A percentile compares a stretch with the other conserved stretches of the same genome.
These are phyloP conservation scores for Exophiala bonariae DNA, from an alignment of 2,329 filamentous ascomycete genomes.

Conservation along the genomic window DNA sequence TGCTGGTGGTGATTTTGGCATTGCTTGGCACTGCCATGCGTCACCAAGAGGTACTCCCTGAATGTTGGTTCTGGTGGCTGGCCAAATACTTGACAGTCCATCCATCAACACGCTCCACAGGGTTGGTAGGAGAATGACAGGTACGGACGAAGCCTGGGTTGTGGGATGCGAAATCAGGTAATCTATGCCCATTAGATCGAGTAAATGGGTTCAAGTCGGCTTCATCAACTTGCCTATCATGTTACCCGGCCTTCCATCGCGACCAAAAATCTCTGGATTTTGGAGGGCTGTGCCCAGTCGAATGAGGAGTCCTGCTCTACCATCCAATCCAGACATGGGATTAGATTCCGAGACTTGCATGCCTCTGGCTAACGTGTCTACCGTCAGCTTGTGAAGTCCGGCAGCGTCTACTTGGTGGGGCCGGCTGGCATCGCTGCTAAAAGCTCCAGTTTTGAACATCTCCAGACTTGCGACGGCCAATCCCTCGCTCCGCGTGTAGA, in stretches of 20 bases:
- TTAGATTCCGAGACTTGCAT: slow-evolving; percentile 83
- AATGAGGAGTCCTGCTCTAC: slow-evolving; percentile 75
- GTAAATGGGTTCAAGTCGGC: slow-evolving; percentile 5
- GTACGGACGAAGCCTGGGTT: slow-evolving; percentile 83
- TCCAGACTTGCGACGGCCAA: slow-evolving; percentile 76
- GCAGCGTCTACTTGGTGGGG: slow-evolving; percentile 87
- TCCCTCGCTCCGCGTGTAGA: slow-evolving; percentile 84
- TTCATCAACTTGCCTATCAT: slow-evolving; percentile 71
- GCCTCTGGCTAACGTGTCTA: slow-evolving; percentile 73
- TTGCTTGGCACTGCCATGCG: slow-evolving; percentile 84
- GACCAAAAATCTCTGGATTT: slow-evolving; percentile 77
- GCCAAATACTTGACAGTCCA: slow-evolving; percentile 85
- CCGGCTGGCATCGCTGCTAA: slow-evolving; percentile 78
- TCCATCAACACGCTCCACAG: slow-evolving; percentile 91
- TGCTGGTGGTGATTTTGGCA: slow-evolving; percentile 66
- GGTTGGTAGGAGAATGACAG: slow-evolving; percentile 81
- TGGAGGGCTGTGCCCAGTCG: slow-evolving; percentile 72
- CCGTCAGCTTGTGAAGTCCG: slow-evolving; percentile 72
- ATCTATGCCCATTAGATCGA: slow-evolving; percentile 54
- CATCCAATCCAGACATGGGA: slow-evolving; percentile 79
- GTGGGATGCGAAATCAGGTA: slow-evolving; percentile 90
- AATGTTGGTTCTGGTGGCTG: slow-evolving; percentile 71
- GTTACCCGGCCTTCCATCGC: slow-evolving; percentile 82
- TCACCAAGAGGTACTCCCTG: slow-evolving; percentile 69
- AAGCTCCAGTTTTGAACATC: slow-evolving; percentile 70